These are phyloP conservation scores for Tricholomella constricta DNA, from an alignment of 768 basidiomycete species.

Conservation along the genomic window DNA sequence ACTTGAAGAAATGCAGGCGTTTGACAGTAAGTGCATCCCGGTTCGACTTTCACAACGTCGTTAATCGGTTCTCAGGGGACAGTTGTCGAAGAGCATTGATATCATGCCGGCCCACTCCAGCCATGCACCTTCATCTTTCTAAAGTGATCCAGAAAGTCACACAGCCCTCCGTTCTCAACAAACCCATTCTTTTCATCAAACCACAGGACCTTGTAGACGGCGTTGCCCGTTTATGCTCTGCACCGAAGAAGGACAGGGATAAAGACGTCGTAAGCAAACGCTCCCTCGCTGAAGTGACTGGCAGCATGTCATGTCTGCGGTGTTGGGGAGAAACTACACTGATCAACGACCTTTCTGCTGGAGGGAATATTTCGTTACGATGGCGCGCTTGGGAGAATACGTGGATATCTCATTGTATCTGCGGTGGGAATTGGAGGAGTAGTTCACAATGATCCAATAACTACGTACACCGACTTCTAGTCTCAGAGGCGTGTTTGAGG, in stretches of 20 bases:
- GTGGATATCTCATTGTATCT: slow-evolving; percentile 65
- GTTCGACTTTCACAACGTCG: neutral
- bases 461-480: neutral
- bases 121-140: slow-evolving; percentile 44
- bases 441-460: neutral
- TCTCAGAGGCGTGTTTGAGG: neutral
- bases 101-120: slow-evolving; percentile 56
- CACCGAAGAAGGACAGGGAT: slow-evolving; percentile 36
- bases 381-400: slow-evolving; percentile 68
- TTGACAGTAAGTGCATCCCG: slow-evolving; percentile 33
- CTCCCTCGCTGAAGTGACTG: slow-evolving; percentile 39
- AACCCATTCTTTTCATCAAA: slow-evolving; percentile 71
- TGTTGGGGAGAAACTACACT: slow-evolving; percentile 63
- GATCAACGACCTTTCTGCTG: slow-evolving; percentile 28
- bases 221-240: slow-evolving; percentile 41
- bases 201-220: slow-evolving; percentile 71
- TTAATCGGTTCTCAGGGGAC: slow-evolving; percentile 40
- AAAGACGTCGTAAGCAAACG: slow-evolving; percentile 72
- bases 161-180: slow-evolving; percentile 55
- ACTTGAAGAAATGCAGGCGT: slow-evolving; percentile 30
- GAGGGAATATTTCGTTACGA: slow-evolving; percentile 35
- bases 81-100: slow-evolving; percentile 55
- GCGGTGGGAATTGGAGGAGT: slow-evolving; percentile 66
- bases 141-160: slow-evolving; percentile 49
- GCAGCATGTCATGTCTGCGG: slow-evolving; percentile 53